phyloP scores from a whole-genome alignment of 345 rosid species.

The Populus euphratica region DNA sequence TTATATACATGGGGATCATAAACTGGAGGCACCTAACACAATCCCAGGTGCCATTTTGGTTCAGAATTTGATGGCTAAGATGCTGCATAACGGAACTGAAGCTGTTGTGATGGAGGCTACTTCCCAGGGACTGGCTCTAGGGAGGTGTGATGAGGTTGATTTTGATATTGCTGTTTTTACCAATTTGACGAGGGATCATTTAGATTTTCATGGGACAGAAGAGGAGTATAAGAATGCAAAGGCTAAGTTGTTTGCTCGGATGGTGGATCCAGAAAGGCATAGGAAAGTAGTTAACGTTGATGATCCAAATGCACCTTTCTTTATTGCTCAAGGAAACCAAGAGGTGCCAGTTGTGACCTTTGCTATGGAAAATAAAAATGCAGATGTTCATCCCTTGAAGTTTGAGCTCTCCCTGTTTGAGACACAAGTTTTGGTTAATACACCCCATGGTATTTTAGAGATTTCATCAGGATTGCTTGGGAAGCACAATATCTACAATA shows the following conservation, averaged over 20 bases:
- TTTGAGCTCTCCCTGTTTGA: slow-evolving; percentile 87
- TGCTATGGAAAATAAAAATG: slow-evolving; percentile 81
- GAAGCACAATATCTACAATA: slow-evolving; percentile 79
- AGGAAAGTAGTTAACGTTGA: slow-evolving; percentile 88
- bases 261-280: slow-evolving; percentile 89
- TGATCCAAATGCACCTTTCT: slow-evolving; percentile 72
- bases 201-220: slow-evolving; percentile 62
- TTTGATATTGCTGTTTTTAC: slow-evolving; percentile 88
- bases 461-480: slow-evolving; percentile 90
- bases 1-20: slow-evolving; percentile 67
- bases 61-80: slow-evolving; percentile 94
- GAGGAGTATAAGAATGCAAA: slow-evolving; percentile 76
- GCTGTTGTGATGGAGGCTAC: slow-evolving; percentile 86
- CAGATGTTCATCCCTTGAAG: slow-evolving; percentile 83
- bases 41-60: slow-evolving; percentile 74
- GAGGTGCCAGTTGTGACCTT: slow-evolving; percentile 83
- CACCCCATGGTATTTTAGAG: slow-evolving; percentile 82
- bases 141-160: slow-evolving; percentile 74
- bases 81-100: slow-evolving; percentile 89
- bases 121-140: slow-evolving; percentile 62
- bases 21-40: slow-evolving; percentile 52
- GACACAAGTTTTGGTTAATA: slow-evolving; percentile 84
- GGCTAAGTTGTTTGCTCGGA: slow-evolving; percentile 78
- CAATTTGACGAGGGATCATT: slow-evolving; percentile 53
- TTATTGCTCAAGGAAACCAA: slow-evolving; percentile 61